phyloP scores from a whole-genome alignment of 179 eudicot genomes.

The Dionaea muscipula region DNA sequence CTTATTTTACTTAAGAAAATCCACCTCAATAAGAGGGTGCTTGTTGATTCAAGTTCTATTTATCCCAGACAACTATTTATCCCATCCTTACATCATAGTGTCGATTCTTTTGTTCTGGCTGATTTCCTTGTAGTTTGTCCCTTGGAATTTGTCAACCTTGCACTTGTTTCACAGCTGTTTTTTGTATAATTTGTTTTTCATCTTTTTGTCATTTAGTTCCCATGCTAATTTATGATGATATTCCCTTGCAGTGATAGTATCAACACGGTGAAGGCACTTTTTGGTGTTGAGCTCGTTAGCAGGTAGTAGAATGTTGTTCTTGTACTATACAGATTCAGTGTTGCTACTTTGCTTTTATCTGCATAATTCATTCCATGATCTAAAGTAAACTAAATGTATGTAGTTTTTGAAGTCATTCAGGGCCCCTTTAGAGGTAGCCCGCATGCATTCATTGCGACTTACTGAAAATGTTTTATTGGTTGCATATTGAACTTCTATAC shows the following conservation, averaged over 20 bases:
- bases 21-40: too few relatives aligned
- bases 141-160: neutral
- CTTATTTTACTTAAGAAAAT: too few relatives aligned
- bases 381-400: too few relatives aligned
- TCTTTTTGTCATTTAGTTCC: neutral
- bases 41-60: neutral
- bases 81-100: neutral
- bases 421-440: too few relatives aligned
- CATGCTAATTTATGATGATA: slow-evolving; percentile 6
- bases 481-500: too few relatives aligned
- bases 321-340: neutral
- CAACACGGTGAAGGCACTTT: slow-evolving; percentile 65
- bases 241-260: slow-evolving; percentile 50
- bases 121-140: neutral
- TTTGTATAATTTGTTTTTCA: neutral
- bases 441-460: too few relatives aligned
- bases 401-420: too few relatives aligned
- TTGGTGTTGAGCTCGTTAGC: slow-evolving; percentile 78
- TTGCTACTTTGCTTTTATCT: too few relatives aligned
- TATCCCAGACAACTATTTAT: neutral
- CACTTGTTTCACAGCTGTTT: neutral
- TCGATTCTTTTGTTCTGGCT: neutral
- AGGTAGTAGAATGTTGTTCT: slow-evolving; percentile 34
- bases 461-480: too few relatives aligned
- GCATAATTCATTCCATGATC: too few relatives aligned